Conservation (phyloP, 441 rosid genomes). For the Mallotus japonicus region DNA sequence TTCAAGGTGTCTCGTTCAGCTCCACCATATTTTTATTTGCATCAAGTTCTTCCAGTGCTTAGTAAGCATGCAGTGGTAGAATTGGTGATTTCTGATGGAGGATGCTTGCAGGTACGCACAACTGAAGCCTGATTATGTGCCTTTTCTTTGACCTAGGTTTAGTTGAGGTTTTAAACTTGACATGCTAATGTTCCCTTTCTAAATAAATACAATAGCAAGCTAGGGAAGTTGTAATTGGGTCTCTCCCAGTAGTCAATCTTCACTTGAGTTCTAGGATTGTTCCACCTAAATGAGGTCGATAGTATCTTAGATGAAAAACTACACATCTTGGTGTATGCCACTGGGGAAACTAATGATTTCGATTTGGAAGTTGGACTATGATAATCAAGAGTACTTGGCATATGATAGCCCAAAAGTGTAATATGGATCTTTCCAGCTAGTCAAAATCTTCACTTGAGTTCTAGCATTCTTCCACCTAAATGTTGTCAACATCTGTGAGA, state of each 20-base stretch:
- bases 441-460: not conserved
- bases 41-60: conserved; percentile 79
- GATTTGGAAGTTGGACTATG: not conserved
- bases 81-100: conserved; percentile 82
- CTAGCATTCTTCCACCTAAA: not conserved
- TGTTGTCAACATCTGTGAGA: not conserved
- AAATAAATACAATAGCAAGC: not conserved
- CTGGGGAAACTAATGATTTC: not conserved
- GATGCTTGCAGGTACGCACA: conserved; percentile 76
- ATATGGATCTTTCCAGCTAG: not conserved
- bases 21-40: conserved; percentile 84
- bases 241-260: not conserved
- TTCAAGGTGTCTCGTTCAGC: conserved; percentile 72
- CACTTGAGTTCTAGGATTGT: not conserved
- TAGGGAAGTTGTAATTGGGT: not conserved
- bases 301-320: not conserved
- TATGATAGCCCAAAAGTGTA: not conserved
- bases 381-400: not conserved
- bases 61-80: conserved; percentile 86
- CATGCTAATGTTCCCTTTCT: too few relatives aligned
- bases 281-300: not conserved
- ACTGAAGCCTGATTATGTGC: not conserved
- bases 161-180: not conserved
- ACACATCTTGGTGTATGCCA: not conserved
- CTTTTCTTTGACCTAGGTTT: conserved; percentile 6